These are phyloP conservation scores for Silene conica DNA, from an alignment of 148 eudicot species.

Conservation along the genomic window DNA sequence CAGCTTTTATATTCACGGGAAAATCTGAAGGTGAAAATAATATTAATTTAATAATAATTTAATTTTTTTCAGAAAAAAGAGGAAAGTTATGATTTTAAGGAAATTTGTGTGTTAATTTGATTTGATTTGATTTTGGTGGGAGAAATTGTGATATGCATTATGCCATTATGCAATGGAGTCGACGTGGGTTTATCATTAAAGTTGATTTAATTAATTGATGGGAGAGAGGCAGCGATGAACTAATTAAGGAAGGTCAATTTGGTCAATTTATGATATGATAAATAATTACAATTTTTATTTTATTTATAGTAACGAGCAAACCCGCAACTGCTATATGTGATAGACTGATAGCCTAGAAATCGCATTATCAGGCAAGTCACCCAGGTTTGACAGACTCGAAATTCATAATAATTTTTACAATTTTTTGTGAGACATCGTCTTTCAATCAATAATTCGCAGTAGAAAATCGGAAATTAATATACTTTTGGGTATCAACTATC, in stretches of 20 bases:
- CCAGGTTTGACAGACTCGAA: too few relatives aligned
- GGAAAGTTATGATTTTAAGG: neutral
- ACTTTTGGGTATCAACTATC: too few relatives aligned
- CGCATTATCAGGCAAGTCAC: too few relatives aligned
- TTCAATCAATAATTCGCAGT: too few relatives aligned
- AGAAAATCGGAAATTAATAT: too few relatives aligned
- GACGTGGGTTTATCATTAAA: conserved; percentile 22
- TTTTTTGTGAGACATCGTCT: too few relatives aligned
- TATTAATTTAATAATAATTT: neutral
- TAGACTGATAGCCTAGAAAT: too few relatives aligned
- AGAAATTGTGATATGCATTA: neutral
- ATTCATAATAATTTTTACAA: too few relatives aligned
- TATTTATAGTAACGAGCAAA: too few relatives aligned
- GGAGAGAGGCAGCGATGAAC: neutral
- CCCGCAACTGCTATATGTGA: too few relatives aligned
- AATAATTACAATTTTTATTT: too few relatives aligned
- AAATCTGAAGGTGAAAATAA: neutral
- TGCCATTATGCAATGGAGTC: neutral
- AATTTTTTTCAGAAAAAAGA: neutral
- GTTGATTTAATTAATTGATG: conserved; percentile 8
- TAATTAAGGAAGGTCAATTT: neutral
- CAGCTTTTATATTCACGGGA: conserved; percentile 22
- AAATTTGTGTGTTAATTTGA: neutral
- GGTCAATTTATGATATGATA: conserved; percentile 12
- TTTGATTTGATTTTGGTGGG: neutral